These are phyloP conservation scores for Colletotrichum gloeosporioides DNA, from an alignment of 2,329 filamentous ascomycete genomes.

Conservation along the genomic window DNA sequence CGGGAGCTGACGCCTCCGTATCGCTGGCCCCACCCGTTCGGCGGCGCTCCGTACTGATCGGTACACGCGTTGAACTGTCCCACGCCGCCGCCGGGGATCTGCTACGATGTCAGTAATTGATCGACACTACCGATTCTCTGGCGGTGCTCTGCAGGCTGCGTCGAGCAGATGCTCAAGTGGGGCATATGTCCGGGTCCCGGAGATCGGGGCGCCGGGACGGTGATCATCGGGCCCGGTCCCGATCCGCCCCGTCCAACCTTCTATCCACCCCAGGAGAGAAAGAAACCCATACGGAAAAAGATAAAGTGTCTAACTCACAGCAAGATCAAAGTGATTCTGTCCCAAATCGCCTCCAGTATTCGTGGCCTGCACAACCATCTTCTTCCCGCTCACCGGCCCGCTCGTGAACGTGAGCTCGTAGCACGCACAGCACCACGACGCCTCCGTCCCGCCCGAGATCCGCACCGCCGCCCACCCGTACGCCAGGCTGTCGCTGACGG, in stretches of 20 bases:
- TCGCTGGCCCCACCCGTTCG: slow-evolving; percentile 59
- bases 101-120: not conserved
- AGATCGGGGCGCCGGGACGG: not conserved
- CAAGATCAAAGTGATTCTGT: slow-evolving; percentile 61
- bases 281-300: not conserved
- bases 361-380: slow-evolving; percentile 64
- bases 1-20: slow-evolving; percentile 63
- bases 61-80: slow-evolving; percentile 53
- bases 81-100: slow-evolving; percentile 58
- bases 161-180: not conserved
- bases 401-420: slow-evolving; percentile 67
- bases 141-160: not conserved
- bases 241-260: not conserved
- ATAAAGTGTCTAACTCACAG: slow-evolving; percentile 31
- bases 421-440: slow-evolving; percentile 57
- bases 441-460: slow-evolving; percentile 48
- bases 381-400: slow-evolving; percentile 58
- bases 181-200: not conserved
- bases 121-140: not conserved
- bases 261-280: not conserved
- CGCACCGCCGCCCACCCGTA: slow-evolving; percentile 61
- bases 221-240: not conserved
- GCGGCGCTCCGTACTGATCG: slow-evolving; percentile 47
- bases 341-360: slow-evolving; percentile 63
- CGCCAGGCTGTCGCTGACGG: slow-evolving; percentile 51